phyloP scores from a whole-genome alignment of 2,329 filamentous ascomycete genomes.

The Juglanconis oblonga region DNA sequence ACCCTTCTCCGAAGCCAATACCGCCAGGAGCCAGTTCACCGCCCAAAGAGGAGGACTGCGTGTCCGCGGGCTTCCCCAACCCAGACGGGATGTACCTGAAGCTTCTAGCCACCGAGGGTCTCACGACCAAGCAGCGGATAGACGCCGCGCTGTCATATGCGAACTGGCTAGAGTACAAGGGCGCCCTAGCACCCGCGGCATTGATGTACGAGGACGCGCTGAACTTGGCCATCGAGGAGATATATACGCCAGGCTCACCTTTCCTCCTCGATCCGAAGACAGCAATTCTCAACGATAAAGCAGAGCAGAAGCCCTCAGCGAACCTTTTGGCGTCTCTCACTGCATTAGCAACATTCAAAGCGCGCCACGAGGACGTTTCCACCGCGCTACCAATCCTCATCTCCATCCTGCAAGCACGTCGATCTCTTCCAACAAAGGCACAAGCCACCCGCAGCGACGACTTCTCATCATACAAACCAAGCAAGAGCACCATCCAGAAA shows the following conservation, averaged over 20 bases:
- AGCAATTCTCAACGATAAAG: constrained; percentile 59
- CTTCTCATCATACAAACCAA: background rate
- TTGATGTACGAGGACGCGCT: constrained; percentile 75
- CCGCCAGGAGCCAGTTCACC: constrained; percentile 60
- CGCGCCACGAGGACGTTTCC: constrained; percentile 62
- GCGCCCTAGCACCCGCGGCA: constrained; percentile 59
- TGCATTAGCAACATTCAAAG: constrained; percentile 74
- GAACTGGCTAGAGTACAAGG: constrained; percentile 80
- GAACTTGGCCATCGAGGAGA: constrained; percentile 65
- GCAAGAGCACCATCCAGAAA: constrained; percentile 19
- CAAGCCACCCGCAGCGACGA: constrained; percentile 1
- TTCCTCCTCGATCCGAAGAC: constrained; percentile 59
- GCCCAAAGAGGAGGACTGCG: constrained; percentile 73
- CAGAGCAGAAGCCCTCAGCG: constrained; percentile 51
- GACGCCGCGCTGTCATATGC: constrained; percentile 81
- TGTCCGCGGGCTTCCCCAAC: constrained; percentile 57
- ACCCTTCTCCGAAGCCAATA: constrained; percentile 73
- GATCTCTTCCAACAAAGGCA: constrained; percentile 47
- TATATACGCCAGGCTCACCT: constrained; percentile 28
- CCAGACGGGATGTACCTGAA: constrained; percentile 80
- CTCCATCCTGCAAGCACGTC: constrained; percentile 76
- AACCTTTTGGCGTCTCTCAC: constrained; percentile 77
- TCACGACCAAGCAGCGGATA: constrained; percentile 74
- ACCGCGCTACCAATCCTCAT: constrained; percentile 79
- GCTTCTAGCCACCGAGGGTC: constrained; percentile 76